Evolutionary conservation across 2,329 filamentous ascomycete genomes (phyloP).

Genomic region (Apiospora malaysiana): DNA sequence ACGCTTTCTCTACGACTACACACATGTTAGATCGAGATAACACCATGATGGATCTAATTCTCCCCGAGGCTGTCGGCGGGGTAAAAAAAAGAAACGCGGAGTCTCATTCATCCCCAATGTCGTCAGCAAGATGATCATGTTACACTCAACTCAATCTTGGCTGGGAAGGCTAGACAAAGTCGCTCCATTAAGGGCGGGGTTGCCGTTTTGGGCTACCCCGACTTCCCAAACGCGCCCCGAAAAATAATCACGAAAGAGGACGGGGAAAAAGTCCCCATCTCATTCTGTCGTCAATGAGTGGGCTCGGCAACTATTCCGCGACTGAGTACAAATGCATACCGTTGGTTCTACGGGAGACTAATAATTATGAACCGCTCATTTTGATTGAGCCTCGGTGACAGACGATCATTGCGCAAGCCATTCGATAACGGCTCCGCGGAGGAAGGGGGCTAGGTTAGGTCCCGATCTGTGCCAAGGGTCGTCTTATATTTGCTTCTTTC

Average conservation of each 20-base stretch:
- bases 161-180: background rate
- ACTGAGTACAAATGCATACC: background rate
- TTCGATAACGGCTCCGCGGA: background rate
- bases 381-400: background rate
- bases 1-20: background rate
- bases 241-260: background rate
- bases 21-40: background rate
- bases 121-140: background rate
- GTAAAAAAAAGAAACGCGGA: background rate
- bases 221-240: background rate
- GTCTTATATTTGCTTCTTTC: background rate
- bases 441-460: background rate
- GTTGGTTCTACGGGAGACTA: too few species aligned
- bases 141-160: background rate
- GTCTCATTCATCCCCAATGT: background rate
- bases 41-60: background rate
- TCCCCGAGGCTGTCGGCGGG: background rate
- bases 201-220: background rate
- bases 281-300: background rate
- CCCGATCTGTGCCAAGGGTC: background rate
- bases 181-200: background rate
- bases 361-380: background rate
- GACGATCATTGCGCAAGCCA: background rate
- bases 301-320: background rate
- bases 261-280: background rate